Conservation (phyloP, 2,329 filamentous ascomycete species). For the Diaporthe longicolla region DNA sequence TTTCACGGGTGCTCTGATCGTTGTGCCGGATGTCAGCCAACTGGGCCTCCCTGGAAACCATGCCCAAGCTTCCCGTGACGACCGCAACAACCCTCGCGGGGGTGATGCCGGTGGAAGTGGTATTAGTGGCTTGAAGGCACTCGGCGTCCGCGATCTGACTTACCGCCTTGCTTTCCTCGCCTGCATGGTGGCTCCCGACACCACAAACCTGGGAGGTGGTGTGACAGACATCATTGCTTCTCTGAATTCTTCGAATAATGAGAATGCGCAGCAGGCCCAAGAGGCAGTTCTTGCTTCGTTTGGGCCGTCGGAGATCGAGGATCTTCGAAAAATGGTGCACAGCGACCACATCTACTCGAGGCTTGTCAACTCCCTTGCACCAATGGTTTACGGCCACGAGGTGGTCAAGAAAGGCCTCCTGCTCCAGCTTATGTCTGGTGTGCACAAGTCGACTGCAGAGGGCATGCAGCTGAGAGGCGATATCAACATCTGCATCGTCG, state of each 20-base stretch:
- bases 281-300: conserved; percentile 89
- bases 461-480: conserved; percentile 97
- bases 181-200: conserved; percentile 95
- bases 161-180: conserved; percentile 97
- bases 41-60: conserved; percentile 89
- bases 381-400: conserved; percentile 97
- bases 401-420: conserved; percentile 98
- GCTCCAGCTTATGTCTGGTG: conserved; percentile 95
- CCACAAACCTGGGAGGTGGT: conserved; percentile 83
- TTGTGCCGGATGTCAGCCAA: conserved; percentile 97
- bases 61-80: conserved; percentile 88
- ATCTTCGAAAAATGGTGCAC: conserved; percentile 93
- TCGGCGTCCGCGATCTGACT: conserved; percentile 95
- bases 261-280: conserved; percentile 87
- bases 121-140: conserved; percentile 88
- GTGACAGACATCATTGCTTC: conserved; percentile 88
- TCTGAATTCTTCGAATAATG: conserved; percentile 79
- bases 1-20: conserved; percentile 95
- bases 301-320: conserved; percentile 88
- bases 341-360: conserved; percentile 95
- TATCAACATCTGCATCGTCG: conserved; percentile 98
- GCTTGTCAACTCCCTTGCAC: conserved; percentile 92
- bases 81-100: conserved; percentile 78
- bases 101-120: conserved; percentile 87
- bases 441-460: conserved; percentile 91